Evolutionary conservation across 2,329 filamentous ascomycete species (phyloP).

Genomic region (Cytospora piceae): DNA sequence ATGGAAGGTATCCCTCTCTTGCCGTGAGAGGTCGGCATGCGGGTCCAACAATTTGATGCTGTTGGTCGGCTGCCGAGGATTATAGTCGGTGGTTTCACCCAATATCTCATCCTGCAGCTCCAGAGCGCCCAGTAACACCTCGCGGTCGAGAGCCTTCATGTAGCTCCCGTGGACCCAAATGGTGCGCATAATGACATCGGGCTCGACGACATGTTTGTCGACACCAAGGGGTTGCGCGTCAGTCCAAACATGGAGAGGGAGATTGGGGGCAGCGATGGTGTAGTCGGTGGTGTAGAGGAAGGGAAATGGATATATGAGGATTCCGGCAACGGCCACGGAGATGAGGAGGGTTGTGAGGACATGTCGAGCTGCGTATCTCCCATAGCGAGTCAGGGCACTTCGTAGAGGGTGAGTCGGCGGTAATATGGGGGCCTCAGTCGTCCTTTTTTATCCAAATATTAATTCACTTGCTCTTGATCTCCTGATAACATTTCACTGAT

Average conservation of each 20-base stretch:
- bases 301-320: slow-evolving; percentile 74
- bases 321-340: slow-evolving; percentile 71
- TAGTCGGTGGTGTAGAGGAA: slow-evolving; percentile 76
- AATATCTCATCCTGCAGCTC: slow-evolving; percentile 72
- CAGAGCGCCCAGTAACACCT: slow-evolving; percentile 68
- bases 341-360: slow-evolving; percentile 74
- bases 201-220: slow-evolving; percentile 51
- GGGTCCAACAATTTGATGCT: slow-evolving; percentile 38
- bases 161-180: slow-evolving; percentile 82
- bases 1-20: slow-evolving; percentile 59
- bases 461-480: slow-evolving; percentile 3
- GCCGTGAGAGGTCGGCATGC: slow-evolving; percentile 44
- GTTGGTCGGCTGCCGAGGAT: slow-evolving; percentile 46
- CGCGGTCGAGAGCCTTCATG: slow-evolving; percentile 72
- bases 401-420: slow-evolving; percentile 68
- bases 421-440: slow-evolving; percentile 72
- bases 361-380: slow-evolving; percentile 71
- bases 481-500: not conserved
- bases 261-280: slow-evolving; percentile 69
- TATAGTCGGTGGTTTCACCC: slow-evolving; percentile 61
- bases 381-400: slow-evolving; percentile 68
- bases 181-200: slow-evolving; percentile 81
- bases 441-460: slow-evolving; percentile 51
- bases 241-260: slow-evolving; percentile 83
- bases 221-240: slow-evolving; percentile 66